A percentile compares a stretch with the other conserved stretches of the same genome.
Evolutionary conservation across 73 alveolate species (phyloP).

Genomic region (Durusdinium trenchii): DNA sequence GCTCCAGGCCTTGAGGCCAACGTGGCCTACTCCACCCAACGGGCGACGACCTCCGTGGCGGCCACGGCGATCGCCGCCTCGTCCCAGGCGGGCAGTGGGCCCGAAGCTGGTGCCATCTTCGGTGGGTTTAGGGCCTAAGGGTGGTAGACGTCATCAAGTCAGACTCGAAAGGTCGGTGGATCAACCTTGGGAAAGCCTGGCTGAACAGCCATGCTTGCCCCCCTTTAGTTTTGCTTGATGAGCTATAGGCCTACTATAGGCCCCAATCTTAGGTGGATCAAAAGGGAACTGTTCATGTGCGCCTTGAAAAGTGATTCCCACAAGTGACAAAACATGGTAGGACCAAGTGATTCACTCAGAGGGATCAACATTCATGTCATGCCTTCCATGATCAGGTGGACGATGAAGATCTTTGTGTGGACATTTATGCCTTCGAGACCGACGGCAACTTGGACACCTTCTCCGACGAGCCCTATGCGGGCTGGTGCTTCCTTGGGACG

Average conservation of each 20-base stretch:
- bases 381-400: neutral
- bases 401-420: conserved; percentile 1
- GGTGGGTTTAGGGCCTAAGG: too few species aligned
- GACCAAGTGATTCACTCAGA: neutral
- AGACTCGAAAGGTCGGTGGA: too few species aligned
- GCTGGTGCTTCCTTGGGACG: conserved; percentile 45
- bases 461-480: conserved; percentile 12
- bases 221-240: too few species aligned
- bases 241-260: too few species aligned
- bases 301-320: too few species aligned
- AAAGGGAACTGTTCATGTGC: too few species aligned
- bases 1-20: conserved; percentile 10
- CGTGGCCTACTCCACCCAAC: conserved; percentile 16
- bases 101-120: too few species aligned
- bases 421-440: conserved; percentile 21
- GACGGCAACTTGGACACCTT: conserved; percentile 30
- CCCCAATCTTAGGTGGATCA: too few species aligned
- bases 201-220: too few species aligned
- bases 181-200: too few species aligned
- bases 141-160: too few species aligned
- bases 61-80: neutral
- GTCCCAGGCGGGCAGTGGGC: neutral
- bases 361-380: neutral
- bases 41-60: conserved; percentile 33
- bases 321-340: too few species aligned